phyloP scores from a whole-genome alignment of 192 early-diverging fungal genomes.

The Chytriomyces confervae region DNA sequence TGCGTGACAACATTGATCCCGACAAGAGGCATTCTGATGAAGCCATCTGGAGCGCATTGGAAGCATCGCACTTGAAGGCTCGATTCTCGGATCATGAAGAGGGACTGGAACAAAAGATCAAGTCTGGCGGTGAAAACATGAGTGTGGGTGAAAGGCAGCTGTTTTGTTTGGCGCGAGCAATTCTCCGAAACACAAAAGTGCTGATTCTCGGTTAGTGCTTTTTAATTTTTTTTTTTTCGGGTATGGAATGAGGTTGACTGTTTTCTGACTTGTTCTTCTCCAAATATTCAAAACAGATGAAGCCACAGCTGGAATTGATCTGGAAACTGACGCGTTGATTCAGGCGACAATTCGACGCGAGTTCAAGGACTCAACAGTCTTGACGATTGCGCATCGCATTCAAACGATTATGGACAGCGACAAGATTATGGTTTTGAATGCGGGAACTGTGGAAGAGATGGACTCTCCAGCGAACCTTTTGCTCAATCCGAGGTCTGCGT shows the following conservation, averaged over 20 bases:
- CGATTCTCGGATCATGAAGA: conserved; percentile 62
- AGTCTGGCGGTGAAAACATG: conserved; percentile 78
- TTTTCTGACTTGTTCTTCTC: conserved; percentile 14
- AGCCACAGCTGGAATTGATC: conserved; percentile 69
- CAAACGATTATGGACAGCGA: conserved; percentile 60
- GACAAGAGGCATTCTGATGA: conserved; percentile 42
- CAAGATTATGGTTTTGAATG: conserved; percentile 71
- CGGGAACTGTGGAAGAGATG: conserved; percentile 61
- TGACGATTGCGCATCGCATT: conserved; percentile 73
- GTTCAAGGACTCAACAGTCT: conserved; percentile 68
- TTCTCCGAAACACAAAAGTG: conserved; percentile 34
- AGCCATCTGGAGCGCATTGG: conserved; percentile 74
- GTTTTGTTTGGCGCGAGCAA: conserved; percentile 32
- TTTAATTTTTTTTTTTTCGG: conserved; percentile 6
- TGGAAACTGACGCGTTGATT: conserved; percentile 51
- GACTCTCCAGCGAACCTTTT: conserved; percentile 64
- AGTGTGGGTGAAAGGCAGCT: conserved; percentile 73
- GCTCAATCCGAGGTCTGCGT: conserved; percentile 36
- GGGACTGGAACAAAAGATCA: conserved; percentile 65
- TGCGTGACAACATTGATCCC: conserved; percentile 79
- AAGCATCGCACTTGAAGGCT: conserved; percentile 64
- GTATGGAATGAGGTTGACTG: conserved; percentile 40
- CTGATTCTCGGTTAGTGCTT: conserved; percentile 11
- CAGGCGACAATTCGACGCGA: conserved; percentile 73
- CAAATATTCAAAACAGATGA: conserved; percentile 55